Conservation (phyloP, 2,329 filamentous ascomycete genomes). For the Clonostachys byssicola region DNA sequence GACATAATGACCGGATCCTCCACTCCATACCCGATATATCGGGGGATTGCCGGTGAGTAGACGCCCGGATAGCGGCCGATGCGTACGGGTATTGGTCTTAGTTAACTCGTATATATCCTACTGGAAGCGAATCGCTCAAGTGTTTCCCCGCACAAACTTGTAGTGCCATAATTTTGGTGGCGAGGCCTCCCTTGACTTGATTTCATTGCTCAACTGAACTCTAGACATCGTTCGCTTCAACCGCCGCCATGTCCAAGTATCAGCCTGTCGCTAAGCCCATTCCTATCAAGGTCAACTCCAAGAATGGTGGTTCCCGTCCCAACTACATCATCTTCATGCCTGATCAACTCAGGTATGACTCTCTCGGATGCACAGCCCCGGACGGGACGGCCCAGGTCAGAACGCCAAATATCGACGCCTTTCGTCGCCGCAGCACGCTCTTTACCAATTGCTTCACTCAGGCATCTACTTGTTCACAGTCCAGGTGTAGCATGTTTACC, state of each 20-base stretch:
- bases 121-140: no score
- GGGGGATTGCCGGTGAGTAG: no score
- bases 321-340: slow-evolving; percentile 42
- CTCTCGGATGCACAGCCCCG: slow-evolving; percentile 23
- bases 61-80: no score
- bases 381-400: slow-evolving; percentile 14
- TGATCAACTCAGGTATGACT: slow-evolving; percentile 40
- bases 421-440: slow-evolving; percentile 24
- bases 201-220: no score
- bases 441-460: slow-evolving; percentile 42
- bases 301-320: slow-evolving; percentile 18
- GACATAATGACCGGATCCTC: no score
- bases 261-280: not conserved
- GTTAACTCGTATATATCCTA: no score
- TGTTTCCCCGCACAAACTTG: no score
- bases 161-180: no score
- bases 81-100: no score
- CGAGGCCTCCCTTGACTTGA: no score
- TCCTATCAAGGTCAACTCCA: slow-evolving; percentile 8
- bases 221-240: no score
- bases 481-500: slow-evolving; percentile 40
- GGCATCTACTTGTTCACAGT: slow-evolving; percentile 40
- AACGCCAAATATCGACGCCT: slow-evolving; percentile 37
- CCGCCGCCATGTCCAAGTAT: not conserved
- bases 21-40: no score